A percentile compares a stretch with the other conserved stretches of the same genome.
Evolutionary conservation across 495 filamentous ascomycete genomes (phyloP).

Genomic region (Aspergillus saccharolyticus): DNA sequence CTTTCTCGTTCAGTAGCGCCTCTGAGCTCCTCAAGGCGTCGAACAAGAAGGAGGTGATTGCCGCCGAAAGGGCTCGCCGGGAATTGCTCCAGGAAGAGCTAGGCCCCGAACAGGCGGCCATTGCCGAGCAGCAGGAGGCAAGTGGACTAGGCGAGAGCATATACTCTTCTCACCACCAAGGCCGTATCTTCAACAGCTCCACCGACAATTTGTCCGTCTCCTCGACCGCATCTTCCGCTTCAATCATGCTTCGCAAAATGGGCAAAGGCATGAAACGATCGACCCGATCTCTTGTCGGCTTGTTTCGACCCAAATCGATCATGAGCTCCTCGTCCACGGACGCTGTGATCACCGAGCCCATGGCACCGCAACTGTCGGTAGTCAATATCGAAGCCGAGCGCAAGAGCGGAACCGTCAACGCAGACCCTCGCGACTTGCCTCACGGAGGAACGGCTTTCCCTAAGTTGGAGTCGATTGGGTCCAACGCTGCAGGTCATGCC

Average conservation of each 20-base stretch:
- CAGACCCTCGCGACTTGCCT: constrained; percentile 60
- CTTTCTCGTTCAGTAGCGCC: constrained; percentile 96
- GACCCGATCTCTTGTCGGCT: constrained; percentile 80
- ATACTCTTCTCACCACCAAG: constrained; percentile 70
- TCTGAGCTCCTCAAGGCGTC: constrained; percentile 80
- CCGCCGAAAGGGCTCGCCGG: constrained; percentile 64
- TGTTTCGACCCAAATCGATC: constrained; percentile 92
- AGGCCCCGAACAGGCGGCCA: constrained; percentile 82
- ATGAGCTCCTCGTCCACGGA: constrained; percentile 72
- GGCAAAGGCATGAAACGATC: constrained; percentile 94
- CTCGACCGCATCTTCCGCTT: constrained; percentile 95
- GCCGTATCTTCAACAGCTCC: constrained; percentile 79
- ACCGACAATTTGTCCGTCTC: constrained; percentile 97
- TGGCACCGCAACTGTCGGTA: constrained; percentile 80
- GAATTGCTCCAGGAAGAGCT: constrained; percentile 65
- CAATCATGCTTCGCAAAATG: constrained; percentile 99
- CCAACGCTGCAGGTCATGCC: constrained; percentile 35
- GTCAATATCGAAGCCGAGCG: constrained; percentile 92
- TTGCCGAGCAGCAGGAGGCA: constrained; percentile 85
- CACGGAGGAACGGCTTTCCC: constrained; percentile 82
- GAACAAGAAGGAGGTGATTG: constrained; percentile 49
- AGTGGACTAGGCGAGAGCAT: constrained; percentile 89
- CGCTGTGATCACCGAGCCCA: constrained; percentile 53
- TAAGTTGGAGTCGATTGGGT: constrained; percentile 60
- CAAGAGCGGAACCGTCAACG: constrained; percentile 75